These are phyloP conservation scores for Pseudogymnoascus sp. DNA, from an alignment of 2,329 filamentous ascomycete species.

Conservation along the genomic window DNA sequence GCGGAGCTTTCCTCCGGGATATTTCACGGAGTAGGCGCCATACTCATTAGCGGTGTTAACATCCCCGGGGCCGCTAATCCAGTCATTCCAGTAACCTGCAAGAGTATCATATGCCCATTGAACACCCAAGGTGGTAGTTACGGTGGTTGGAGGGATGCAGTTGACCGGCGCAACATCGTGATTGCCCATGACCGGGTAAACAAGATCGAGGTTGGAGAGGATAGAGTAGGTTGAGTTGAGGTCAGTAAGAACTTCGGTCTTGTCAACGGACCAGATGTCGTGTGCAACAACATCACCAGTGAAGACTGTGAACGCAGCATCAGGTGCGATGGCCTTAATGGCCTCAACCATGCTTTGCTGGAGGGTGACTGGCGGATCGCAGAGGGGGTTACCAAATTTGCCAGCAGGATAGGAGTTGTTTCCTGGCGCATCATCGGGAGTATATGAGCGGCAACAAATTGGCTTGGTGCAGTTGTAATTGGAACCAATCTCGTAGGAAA, in stretches of 20 bases:
- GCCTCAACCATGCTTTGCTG: slow-evolving; percentile 34
- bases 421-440: slow-evolving; percentile 31
- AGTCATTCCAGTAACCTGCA: slow-evolving; percentile 28
- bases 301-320: slow-evolving; percentile 31
- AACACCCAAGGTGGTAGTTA: slow-evolving; percentile 24
- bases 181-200: slow-evolving; percentile 34
- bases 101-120: slow-evolving; percentile 35
- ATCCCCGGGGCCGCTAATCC: slow-evolving; percentile 28
- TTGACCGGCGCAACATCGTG: slow-evolving; percentile 34
- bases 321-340: slow-evolving; percentile 28
- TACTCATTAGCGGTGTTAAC: slow-evolving; percentile 23
- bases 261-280: slow-evolving; percentile 12
- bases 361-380: slow-evolving; percentile 33
- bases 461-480: slow-evolving; percentile 36
- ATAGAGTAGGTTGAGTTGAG: slow-evolving; percentile 31
- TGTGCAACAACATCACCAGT: slow-evolving; percentile 28
- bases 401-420: slow-evolving; percentile 33
- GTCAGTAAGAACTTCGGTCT: slow-evolving; percentile 28
- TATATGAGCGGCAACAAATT: slow-evolving; percentile 36
- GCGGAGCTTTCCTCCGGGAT: slow-evolving; percentile 27
- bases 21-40: slow-evolving; percentile 32
- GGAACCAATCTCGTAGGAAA: slow-evolving; percentile 32
- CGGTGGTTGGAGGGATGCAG: slow-evolving; percentile 28
- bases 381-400: slow-evolving; percentile 32
- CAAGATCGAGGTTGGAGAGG: slow-evolving; percentile 27